phyloP scores from a whole-genome alignment of 306 rosid genomes.

The Amphicarpaea edgeworthii region DNA sequence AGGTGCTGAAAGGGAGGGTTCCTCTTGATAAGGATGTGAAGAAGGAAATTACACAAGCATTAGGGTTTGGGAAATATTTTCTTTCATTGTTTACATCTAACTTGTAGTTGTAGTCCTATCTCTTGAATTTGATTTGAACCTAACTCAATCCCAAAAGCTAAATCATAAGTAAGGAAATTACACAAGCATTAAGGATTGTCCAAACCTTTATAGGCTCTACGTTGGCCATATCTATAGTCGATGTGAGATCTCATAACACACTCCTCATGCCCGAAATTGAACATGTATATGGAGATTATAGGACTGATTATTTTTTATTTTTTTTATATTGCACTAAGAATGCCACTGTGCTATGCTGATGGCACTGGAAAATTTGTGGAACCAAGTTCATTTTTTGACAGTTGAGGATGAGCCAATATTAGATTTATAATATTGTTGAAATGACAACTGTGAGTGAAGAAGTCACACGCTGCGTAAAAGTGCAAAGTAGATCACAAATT shows the following conservation, averaged over 20 bases:
- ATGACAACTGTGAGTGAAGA: background rate
- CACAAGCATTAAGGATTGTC: background rate
- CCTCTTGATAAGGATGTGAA: constrained; percentile 91
- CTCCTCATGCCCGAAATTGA: background rate
- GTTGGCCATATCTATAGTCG: background rate
- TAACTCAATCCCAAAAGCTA: background rate
- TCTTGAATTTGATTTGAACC: background rate
- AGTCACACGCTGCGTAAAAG: background rate
- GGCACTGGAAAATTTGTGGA: background rate
- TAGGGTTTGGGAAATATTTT: constrained; percentile 64
- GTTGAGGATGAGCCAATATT: background rate
- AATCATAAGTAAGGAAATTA: no score
- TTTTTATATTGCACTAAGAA: background rate
- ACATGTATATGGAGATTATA: background rate
- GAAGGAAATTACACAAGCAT: constrained; percentile 72
- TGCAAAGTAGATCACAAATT: background rate
- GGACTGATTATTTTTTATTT: background rate
- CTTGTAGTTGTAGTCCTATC: background rate
- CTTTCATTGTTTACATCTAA: constrained; percentile 15
- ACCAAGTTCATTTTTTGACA: background rate
- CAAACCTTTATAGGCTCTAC: background rate
- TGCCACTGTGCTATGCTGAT: background rate
- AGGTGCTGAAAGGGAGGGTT: constrained; percentile 85
- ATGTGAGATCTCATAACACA: background rate
- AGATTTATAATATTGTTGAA: constrained; percentile 5